A percentile compares a stretch with the other conserved stretches of the same genome.
These are phyloP conservation scores for Russula foetens DNA, from an alignment of 768 basidiomycete species.

Conservation along the genomic window DNA sequence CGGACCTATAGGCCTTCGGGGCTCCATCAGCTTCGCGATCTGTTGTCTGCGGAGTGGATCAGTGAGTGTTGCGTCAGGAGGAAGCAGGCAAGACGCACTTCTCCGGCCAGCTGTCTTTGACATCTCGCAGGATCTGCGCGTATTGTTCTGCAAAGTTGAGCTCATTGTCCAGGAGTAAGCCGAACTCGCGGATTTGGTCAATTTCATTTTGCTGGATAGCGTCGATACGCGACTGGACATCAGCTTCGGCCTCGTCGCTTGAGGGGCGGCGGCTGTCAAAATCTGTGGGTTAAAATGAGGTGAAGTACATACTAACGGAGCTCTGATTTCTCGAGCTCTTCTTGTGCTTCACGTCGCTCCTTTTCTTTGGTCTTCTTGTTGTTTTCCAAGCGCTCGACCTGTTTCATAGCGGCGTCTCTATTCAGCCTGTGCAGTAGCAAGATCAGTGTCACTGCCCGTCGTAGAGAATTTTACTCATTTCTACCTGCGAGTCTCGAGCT, in stretches of 20 bases:
- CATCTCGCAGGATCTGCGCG: conserved; percentile 62
- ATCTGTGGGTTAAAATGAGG: neutral
- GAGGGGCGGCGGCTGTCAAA: neutral
- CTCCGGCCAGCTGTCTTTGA: conserved; percentile 58
- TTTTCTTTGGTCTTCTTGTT: conserved; percentile 80
- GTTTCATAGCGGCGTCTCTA: conserved; percentile 67
- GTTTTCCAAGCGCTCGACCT: conserved; percentile 56
- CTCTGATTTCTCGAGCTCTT: conserved; percentile 67
- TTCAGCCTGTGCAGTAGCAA: conserved; percentile 44
- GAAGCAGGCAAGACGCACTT: conserved; percentile 35
- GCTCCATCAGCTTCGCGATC: conserved; percentile 8
- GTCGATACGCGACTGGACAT: conserved; percentile 73
- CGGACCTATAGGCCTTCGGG: conserved; percentile 12
- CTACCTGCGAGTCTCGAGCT: conserved; percentile 77
- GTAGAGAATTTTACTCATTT: conserved; percentile 17
- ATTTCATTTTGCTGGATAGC: conserved; percentile 75
- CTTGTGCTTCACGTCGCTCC: conserved; percentile 66
- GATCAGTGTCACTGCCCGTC: neutral
- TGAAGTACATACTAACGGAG: conserved; percentile 38
- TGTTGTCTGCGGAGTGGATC: conserved; percentile 9
- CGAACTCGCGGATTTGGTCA: conserved; percentile 61
- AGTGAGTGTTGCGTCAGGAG: neutral
- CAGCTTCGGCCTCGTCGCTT: conserved; percentile 83
- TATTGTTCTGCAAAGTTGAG: conserved; percentile 68
- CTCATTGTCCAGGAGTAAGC: conserved; percentile 63